phyloP scores from a whole-genome alignment of 1,284 basidiomycete genomes.

The Melampsora americana region DNA sequence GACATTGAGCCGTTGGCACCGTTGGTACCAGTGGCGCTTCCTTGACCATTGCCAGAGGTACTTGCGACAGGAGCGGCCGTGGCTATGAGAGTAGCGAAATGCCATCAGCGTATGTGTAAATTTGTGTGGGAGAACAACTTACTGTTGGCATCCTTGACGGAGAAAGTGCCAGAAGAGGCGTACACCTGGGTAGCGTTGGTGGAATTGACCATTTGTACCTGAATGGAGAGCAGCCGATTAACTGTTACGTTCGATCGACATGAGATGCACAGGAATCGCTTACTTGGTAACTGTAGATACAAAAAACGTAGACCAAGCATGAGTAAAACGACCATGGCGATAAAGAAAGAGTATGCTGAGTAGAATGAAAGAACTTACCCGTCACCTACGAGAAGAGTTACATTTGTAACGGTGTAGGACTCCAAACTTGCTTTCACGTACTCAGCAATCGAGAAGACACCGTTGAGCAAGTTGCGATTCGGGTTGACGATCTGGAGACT shows the following conservation, averaged over 20 bases:
- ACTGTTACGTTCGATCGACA: not conserved
- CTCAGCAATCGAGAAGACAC: constrained; percentile 40
- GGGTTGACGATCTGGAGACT: constrained; percentile 39
- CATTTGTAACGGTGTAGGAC: constrained; percentile 38
- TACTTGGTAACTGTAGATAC: not conserved
- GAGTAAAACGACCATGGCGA: not conserved
- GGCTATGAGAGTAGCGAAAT: not conserved
- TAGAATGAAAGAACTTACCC: constrained; percentile 13
- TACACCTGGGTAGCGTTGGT: constrained; percentile 28
- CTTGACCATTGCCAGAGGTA: not conserved
- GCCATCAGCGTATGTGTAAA: not conserved
- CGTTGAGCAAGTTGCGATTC: constrained; percentile 22
- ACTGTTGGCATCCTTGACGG: constrained; percentile 32
- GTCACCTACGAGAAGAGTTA: constrained; percentile 35
- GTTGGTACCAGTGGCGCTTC: not conserved
- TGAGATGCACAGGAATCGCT: not conserved
- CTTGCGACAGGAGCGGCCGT: not conserved
- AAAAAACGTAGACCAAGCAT: not conserved
- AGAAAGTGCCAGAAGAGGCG: constrained; percentile 36
- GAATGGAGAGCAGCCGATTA: not conserved
- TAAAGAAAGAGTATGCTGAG: not conserved
- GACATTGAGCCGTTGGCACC: not conserved
- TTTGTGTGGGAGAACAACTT: not conserved
- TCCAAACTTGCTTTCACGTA: constrained; percentile 24
- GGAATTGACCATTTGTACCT: constrained; percentile 41